A percentile compares a stretch with the other conserved stretches of the same genome.
Evolutionary conservation across 306 rosid species (phyloP).

Genomic region (Erythrophleum fordii): DNA sequence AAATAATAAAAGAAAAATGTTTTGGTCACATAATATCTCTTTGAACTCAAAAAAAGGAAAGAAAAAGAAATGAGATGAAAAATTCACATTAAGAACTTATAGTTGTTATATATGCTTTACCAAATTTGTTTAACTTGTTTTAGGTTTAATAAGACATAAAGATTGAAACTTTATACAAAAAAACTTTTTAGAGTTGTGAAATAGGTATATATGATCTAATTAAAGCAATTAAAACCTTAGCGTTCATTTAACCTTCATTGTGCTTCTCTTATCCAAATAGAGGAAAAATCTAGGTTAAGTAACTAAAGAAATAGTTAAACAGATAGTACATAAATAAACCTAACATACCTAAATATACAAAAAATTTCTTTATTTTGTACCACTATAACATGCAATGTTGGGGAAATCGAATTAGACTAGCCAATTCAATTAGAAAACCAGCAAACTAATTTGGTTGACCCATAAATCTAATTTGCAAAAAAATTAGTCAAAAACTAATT

Average conservation of each 20-base stretch:
- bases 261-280: background rate
- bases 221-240: constrained; percentile 9
- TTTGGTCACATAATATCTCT: background rate
- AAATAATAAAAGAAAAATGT: background rate
- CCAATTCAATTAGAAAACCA: too few species aligned
- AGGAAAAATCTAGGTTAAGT: background rate
- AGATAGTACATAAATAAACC: too few species aligned
- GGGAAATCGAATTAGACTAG: too few species aligned
- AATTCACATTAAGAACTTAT: background rate
- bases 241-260: background rate
- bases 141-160: background rate
- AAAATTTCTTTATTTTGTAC: too few species aligned
- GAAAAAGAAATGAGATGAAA: background rate
- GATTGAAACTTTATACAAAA: background rate
- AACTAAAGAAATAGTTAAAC: too few species aligned
- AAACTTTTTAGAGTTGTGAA: background rate
- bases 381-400: too few species aligned
- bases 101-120: background rate
- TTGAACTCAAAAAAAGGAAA: background rate
- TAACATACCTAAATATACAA: too few species aligned
- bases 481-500: too few species aligned
- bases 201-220: background rate
- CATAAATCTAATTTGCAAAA: too few species aligned
- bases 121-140: background rate
- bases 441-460: too few species aligned